Evolutionary conservation across 1,284 basidiomycete species (phyloP), one percentile per base, ranked within the genome.

Genomic region (Ustilago lituana): DNA sequence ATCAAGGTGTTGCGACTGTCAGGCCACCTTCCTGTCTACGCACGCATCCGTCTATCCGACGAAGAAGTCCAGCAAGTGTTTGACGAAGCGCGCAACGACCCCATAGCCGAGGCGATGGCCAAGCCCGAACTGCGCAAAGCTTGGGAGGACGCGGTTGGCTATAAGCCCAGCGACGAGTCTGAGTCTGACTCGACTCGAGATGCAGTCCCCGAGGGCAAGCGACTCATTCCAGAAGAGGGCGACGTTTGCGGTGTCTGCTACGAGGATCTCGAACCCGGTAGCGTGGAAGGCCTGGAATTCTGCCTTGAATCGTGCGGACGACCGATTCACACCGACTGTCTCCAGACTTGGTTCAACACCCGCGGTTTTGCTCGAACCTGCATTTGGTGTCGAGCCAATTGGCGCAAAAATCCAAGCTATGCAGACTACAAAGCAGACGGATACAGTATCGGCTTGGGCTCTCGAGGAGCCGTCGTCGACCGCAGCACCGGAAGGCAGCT

Each of bases 171-270:
- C 12, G 31, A 50, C 14, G 37, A 33, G 7, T 40, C 26, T 6
- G 47, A 27, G 11, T 38, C 47, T 7, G 48, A 24, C 20, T 27
- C 48, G 3, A 26, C 26, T 17, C 32, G 44, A 2, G 22, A 27
- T 12, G 4, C 29, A 10, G 24, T 17, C 2, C 38, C 29, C 2
- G 32, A n/a, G 3, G 62, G 67, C 19, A 70, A 64, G 38, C 49
- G 58, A 5, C 29, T 70, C 24, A 27, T 70, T 5, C 67, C 67
- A 2, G 44, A 26, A 3, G 62, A 65, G 40, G 67, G 62, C 38
- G 67, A 70, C 24, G 53, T 62, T 11, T 70, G 67, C 46, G 62
- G 62, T 44, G 62, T 70, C 7, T 70, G 67, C 40, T 70, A 65
- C 53, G 67, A 70, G 32, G 67, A 65, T 23, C 54, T 70, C 4